Base-by-base conservation (phyloP, 768 basidiomycete species). In the Phaffia tasmanica region DNA sequence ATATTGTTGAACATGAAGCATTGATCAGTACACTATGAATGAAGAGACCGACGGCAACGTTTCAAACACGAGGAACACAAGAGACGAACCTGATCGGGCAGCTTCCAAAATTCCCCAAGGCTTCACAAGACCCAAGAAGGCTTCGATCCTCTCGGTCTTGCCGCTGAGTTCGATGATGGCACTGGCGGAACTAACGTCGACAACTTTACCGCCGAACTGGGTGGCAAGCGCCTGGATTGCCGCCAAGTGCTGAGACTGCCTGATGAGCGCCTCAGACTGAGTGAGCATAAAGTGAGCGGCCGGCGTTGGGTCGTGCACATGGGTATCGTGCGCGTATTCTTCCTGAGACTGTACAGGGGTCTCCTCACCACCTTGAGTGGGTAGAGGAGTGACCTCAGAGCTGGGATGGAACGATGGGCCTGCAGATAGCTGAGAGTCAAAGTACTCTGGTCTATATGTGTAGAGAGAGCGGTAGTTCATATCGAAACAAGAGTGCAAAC, bases 101-200 rank as follows among this genome's bases (percentile, higher is more conserved):
- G 90, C 87, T 79, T 99, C 95, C 62, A 99, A 82, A 63, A 99
- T 84, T 48, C 95, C 95, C 71, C 93, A 99, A 11, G 94, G 93
- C 75, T 92, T 87, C 72, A 98, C 78, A 54, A 99, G 78, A 70
- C 81, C 85, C 73, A 99, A 79, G 81, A 98, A 98, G 21, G 92
- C 92, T 73, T 97, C 87, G 53, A 98, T 89, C 63, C 93, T 81
- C 53, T 81, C 79, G 50, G 89, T 90, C 81, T 98, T 98, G 47
- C 89, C 95, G 18, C 88, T 86, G 76, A 98, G 79, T 79, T 98
- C 95, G 55, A 97, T 86, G 67, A 97, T 95, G 51, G 95, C 86
- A 73, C 86, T 88, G 75, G 97, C 85, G 76, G 95, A 90, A 78
- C 87, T 87, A 65, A 99, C 85, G 76, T 99, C 95, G 30, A 95